phyloP scores from a whole-genome alignment of 164 flowering plant genomes.

The Umbellularia californica region DNA sequence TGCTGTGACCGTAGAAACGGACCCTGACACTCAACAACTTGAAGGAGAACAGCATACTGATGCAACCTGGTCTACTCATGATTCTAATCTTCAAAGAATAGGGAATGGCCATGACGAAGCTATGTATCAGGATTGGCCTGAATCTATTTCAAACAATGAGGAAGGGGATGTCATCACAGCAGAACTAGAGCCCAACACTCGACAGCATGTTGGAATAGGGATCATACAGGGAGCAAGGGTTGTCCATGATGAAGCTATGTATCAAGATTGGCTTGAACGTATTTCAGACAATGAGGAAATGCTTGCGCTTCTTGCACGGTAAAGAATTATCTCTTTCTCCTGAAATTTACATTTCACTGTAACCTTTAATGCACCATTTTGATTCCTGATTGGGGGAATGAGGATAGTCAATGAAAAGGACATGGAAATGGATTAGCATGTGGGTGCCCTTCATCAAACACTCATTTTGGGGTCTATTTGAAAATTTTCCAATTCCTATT shows the following conservation, averaged over 20 bases:
- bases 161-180: conserved; percentile 21
- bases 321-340: neutral
- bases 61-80: conserved; percentile 17
- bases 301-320: conserved; percentile 68
- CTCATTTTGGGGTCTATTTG: too few relatives aligned
- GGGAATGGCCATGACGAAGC: conserved; percentile 56
- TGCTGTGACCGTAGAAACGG: conserved; percentile 25
- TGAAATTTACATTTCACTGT: neutral
- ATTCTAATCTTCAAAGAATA: conserved; percentile 20
- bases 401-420: neutral
- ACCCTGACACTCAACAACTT: conserved; percentile 5
- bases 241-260: conserved; percentile 47
- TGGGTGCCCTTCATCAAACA: neutral
- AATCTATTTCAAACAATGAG: conserved; percentile 35
- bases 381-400: neutral
- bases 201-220: too few relatives aligned
- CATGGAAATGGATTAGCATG: neutral
- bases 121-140: conserved; percentile 55
- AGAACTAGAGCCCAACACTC: too few relatives aligned
- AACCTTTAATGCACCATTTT: neutral
- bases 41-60: conserved; percentile 17
- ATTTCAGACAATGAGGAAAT: conserved; percentile 56
- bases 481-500: too few relatives aligned
- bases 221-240: conserved; percentile 40
- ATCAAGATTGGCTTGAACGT: conserved; percentile 48